Evolutionary conservation across 345 rosid genomes (phyloP).

Genomic region (Populus alba): DNA sequence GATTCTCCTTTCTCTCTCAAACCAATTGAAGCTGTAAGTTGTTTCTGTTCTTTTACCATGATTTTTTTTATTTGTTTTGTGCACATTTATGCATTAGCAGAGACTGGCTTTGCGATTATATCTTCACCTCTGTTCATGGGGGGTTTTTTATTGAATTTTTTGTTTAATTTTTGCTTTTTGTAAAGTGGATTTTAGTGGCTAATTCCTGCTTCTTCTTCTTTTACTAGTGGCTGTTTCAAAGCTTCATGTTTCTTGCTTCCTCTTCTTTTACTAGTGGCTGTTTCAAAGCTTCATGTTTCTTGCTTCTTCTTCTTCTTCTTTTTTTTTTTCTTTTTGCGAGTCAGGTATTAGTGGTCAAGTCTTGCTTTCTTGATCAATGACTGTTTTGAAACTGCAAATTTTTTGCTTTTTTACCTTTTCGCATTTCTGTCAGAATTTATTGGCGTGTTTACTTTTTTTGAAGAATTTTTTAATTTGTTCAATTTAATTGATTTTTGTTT

Average conservation of each 20-base stretch:
- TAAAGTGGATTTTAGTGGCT: background rate
- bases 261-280: background rate
- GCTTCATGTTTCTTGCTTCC: background rate
- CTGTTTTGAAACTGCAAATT: background rate
- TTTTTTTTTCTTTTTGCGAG: background rate
- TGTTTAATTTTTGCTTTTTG: background rate
- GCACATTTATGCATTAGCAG: background rate
- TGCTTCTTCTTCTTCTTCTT: background rate
- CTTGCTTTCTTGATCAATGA: background rate
- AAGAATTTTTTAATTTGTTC: background rate
- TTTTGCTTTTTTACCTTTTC: background rate
- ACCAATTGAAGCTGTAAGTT: slow-evolving; percentile 79
- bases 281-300: background rate
- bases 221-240: background rate
- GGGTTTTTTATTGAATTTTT: background rate
- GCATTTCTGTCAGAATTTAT: background rate
- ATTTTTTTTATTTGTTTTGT: background rate
- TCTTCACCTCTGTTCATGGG: background rate
- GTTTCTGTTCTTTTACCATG: background rate
- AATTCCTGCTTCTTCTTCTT: background rate
- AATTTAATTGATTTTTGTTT: background rate
- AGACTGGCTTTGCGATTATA: background rate
- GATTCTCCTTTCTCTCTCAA: slow-evolving; percentile 82
- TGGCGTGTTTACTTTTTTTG: background rate
- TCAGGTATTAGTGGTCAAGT: background rate